Base-by-base conservation (phyloP, 176 grass and related monocot genomes). In the Oryza brachyantha region DNA sequence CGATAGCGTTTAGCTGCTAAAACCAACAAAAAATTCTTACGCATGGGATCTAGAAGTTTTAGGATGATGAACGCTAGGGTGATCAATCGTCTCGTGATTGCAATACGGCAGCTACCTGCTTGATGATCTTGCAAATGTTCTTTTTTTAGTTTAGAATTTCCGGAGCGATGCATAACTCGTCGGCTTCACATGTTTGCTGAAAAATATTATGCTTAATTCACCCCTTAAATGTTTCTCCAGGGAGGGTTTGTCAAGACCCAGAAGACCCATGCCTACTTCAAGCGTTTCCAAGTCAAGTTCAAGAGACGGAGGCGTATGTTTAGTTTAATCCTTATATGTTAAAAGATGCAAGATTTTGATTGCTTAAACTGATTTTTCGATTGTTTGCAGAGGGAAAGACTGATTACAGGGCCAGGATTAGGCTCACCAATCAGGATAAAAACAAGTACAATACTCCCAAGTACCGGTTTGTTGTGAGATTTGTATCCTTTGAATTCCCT, bases 361-460 rank as follows among this genome's bases (percentile, higher is more conserved):
- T 1, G n/a, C 12, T 74, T 3, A 1, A 71, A 70, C 73, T 76
- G 26, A 54, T 13, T 25, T 48, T 22, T 12, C 0, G 35, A 2
- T 65, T 68, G 22, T 45, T 32, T 78, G 46, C 61, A 96, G 87
- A 79, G 75, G 87, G 93, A 5, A 92, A 92, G 81, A 96, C 93
- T 3, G 93, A 96, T 66, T 92, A 92, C 70, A 58, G 90, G 29
- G 89, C 93, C 10, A 86, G 87, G 38, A 96, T 92, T 57, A 79
- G 93, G 55, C 78, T 96, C 0, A 92, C 83, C 16, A 96, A 96
- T 59, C 93, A 96, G 7, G 93, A 96, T 34, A 96, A 96, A 35
- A 96, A 96, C 84, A 92, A 96, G 21, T 96, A 96, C 59, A 92
- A 96, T 2, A 96, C 93, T 0, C 89, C 90, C 0, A 92, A 96